Evolutionary conservation across 1,284 basidiomycete genomes (phyloP), one percentile per base, ranked within the genome.

Genomic region (Cutaneotrichosporon sp.): DNA sequence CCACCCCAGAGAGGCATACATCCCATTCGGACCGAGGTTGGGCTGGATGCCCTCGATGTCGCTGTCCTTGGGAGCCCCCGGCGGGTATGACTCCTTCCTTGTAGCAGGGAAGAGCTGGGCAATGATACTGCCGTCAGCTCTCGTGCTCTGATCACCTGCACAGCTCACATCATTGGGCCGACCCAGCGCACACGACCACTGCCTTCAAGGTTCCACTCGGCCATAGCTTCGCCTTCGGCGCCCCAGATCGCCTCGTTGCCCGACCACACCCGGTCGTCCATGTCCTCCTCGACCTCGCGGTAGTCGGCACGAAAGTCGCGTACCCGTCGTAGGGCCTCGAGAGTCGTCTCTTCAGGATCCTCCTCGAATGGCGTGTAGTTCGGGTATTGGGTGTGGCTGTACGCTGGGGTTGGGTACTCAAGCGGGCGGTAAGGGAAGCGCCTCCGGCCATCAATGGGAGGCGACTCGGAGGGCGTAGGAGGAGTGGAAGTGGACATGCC

Each of bases 121-220:
- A 0, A 74, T 46, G 11, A 74, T 39, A 10, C 70, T 72, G 52
- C 1, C 10, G 46, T 61, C 41, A 61, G 59, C 39, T 1, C 34
- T 5, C 1, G 29, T 10, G n/a, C n/a, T n/a, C n/a, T n/a, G n/a
- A n/a, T 4, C 4, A 24, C 8, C 27, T 17, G 4, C 10, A n/a
- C 9, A 54, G 25, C 69, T 50, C 42, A 75, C 72, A 75, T 51
- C 62, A 73, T 69, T 0, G 72, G 70, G 16, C 72, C 72, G 19
- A 73, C 70, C 72, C 72, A 75, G 37, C 70, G 45, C 14, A 43
- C 57, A 35, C 61, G 56, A 22, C 49, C 47, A 8, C 59, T 56
- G 2, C 33, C 33, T 22, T 51, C 55, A 3, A 56, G 53, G 32
- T 62, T 63, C 64, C 61, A 64, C 46, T 72, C 71, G 10, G 65